phyloP scores from a whole-genome alignment of 306 rosid species.

The Acmispon strigosus region DNA sequence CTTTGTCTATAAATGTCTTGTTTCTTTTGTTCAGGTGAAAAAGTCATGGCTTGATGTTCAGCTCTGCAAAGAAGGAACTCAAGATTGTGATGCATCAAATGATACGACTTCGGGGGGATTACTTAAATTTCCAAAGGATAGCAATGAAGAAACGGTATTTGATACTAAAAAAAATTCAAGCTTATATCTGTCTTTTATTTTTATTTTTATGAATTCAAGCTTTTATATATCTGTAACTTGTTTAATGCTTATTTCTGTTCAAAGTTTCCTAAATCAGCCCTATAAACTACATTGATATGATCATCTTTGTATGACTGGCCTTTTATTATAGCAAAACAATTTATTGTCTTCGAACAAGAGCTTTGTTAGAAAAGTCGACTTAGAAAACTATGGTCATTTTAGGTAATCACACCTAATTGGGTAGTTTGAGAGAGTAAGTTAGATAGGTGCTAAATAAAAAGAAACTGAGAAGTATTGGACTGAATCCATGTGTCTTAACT shows the following conservation, averaged over 20 bases:
- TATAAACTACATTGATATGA: slow-evolving; percentile 1
- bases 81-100: slow-evolving; percentile 52
- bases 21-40: slow-evolving; percentile 54
- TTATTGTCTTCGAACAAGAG: too few species aligned
- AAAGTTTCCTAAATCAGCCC: neutral
- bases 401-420: too few species aligned
- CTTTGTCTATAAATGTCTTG: neutral
- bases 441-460: too few species aligned
- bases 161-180: neutral
- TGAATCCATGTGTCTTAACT: too few species aligned
- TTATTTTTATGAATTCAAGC: neutral
- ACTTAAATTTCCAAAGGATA: slow-evolving; percentile 69
- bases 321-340: too few species aligned
- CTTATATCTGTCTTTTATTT: neutral
- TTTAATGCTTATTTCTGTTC: neutral
- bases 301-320: neutral
- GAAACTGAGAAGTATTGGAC: too few species aligned
- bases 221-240: neutral
- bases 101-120: slow-evolving; percentile 38
- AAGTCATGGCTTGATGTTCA: slow-evolving; percentile 88
- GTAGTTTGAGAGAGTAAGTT: too few species aligned
- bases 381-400: too few species aligned
- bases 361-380: too few species aligned
- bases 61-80: slow-evolving; percentile 65
- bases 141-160: slow-evolving; percentile 81